phyloP scores from a whole-genome alignment of 129 eudicot genomes.

The Flaveria linearis region DNA sequence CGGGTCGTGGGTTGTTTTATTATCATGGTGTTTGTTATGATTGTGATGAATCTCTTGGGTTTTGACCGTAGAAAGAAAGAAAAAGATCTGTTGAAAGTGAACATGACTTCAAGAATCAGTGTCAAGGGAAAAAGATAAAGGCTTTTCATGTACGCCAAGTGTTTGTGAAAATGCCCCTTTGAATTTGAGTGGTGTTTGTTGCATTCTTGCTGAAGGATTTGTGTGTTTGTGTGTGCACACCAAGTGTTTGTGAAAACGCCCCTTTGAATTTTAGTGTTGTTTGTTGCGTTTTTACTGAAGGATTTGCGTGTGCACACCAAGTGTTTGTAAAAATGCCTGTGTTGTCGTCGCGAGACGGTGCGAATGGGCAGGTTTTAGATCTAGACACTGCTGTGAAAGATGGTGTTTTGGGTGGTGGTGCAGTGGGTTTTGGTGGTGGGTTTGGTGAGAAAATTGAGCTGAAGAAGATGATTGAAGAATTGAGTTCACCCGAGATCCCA shows the following conservation, averaged over 20 bases:
- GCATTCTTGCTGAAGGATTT: no score
- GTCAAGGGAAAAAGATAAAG: neutral
- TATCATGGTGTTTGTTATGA: slow-evolving; percentile 23
- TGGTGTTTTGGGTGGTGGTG: slow-evolving; percentile 55
- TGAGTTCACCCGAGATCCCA: slow-evolving; percentile 38
- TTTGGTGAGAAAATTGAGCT: slow-evolving; percentile 47
- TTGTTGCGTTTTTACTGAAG: no score
- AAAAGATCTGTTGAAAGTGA: slow-evolving; percentile 31
- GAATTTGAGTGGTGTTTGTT: slow-evolving; percentile 10
- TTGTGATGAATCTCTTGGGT: slow-evolving; percentile 25
- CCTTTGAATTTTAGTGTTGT: neutral
- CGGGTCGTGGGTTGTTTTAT: slow-evolving; percentile 20
- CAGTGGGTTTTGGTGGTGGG: slow-evolving; percentile 41
- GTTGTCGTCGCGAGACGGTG: slow-evolving; percentile 41
- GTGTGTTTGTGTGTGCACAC: neutral
- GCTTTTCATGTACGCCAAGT: slow-evolving; percentile 3
- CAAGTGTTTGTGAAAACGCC: slow-evolving; percentile 46
- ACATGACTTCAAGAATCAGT: neutral
- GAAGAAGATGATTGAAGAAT: slow-evolving; percentile 43
- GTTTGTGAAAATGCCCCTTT: slow-evolving; percentile 42
- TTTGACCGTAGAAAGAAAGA: slow-evolving; percentile 43
- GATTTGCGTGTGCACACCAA: slow-evolving; percentile 20
- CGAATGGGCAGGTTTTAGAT: slow-evolving; percentile 56
- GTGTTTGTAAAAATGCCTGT: slow-evolving; percentile 49
- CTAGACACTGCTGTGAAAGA: slow-evolving; percentile 61